These are phyloP conservation scores for Tieghemostelium lacteum DNA, from an alignment of 78 protist species.

Conservation along the genomic window DNA sequence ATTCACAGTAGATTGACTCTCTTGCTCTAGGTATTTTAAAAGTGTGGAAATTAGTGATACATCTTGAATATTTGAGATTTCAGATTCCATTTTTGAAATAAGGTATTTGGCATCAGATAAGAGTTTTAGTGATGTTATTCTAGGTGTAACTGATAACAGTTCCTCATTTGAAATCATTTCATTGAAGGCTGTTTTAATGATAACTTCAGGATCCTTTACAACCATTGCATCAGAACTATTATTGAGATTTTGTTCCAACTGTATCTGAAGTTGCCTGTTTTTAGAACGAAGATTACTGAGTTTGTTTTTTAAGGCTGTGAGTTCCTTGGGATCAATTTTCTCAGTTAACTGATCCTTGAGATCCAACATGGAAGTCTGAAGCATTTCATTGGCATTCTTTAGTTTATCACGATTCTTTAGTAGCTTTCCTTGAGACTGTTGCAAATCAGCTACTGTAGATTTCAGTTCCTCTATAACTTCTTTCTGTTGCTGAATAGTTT, in stretches of 20 bases:
- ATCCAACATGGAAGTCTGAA: conserved; percentile 14
- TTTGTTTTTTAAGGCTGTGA: not conserved
- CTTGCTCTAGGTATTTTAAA: conserved; percentile 32
- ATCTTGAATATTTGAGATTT: conserved; percentile 8
- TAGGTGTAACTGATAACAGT: conserved; percentile 36
- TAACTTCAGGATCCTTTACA: conserved; percentile 8
- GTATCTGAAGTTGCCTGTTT: conserved; percentile 24
- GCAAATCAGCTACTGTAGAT: not conserved
- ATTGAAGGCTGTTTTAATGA: conserved; percentile 50
- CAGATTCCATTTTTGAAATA: conserved; percentile 18
- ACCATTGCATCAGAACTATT: not conserved
- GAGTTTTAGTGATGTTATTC: conserved; percentile 33
- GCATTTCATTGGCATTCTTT: conserved; percentile 7
- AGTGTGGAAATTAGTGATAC: conserved; percentile 24
- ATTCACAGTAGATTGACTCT: conserved; percentile 3
- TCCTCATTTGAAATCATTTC: conserved; percentile 63
- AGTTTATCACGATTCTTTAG: conserved; percentile 47
- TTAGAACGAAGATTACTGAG: conserved; percentile 24
- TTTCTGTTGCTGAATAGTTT: conserved; percentile 17
- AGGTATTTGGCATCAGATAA: conserved; percentile 28
- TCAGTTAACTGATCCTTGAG: not conserved
- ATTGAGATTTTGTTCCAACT: conserved; percentile 12
- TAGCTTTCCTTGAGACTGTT: conserved; percentile 24
- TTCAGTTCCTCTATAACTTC: conserved; percentile 50
- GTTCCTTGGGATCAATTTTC: conserved; percentile 24